phyloP scores from a whole-genome alignment of 371 early-diverging fungal species.

The Sporodiniella umbellata region DNA sequence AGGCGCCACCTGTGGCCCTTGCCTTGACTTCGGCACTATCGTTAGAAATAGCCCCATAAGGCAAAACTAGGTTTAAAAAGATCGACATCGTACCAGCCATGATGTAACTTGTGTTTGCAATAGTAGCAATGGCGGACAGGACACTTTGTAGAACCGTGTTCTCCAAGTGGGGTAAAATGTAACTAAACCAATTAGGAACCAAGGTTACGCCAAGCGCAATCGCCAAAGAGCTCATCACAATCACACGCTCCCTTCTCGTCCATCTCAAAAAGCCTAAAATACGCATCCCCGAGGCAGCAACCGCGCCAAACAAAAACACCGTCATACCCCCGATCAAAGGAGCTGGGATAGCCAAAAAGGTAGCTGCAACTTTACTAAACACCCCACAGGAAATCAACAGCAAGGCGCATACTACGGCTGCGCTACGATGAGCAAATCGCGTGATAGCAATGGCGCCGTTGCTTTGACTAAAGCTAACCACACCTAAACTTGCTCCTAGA shows the following conservation, averaged over 20 bases:
- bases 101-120: conserved; percentile 53
- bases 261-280: conserved; percentile 55
- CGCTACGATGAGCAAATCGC: conserved; percentile 54
- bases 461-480: conserved; percentile 59
- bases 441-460: conserved; percentile 62
- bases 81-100: conserved; percentile 54
- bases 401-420: conserved; percentile 53
- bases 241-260: conserved; percentile 63
- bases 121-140: conserved; percentile 47
- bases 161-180: conserved; percentile 42
- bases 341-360: conserved; percentile 51
- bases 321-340: conserved; percentile 60
- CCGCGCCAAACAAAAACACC: conserved; percentile 56
- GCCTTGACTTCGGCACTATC: not conserved
- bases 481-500: conserved; percentile 48
- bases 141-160: conserved; percentile 47
- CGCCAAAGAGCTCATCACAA: conserved; percentile 45
- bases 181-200: conserved; percentile 52
- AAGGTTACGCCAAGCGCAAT: conserved; percentile 53
- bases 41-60: conserved; percentile 11
- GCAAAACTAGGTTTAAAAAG: conserved; percentile 46
- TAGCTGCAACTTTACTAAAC: conserved; percentile 56
- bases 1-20: not conserved
- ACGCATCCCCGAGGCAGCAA: conserved; percentile 57
- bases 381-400: conserved; percentile 54